Evolutionary conservation across 2,329 filamentous ascomycete genomes (phyloP).

Genomic region (Aureobasidium sp.): DNA sequence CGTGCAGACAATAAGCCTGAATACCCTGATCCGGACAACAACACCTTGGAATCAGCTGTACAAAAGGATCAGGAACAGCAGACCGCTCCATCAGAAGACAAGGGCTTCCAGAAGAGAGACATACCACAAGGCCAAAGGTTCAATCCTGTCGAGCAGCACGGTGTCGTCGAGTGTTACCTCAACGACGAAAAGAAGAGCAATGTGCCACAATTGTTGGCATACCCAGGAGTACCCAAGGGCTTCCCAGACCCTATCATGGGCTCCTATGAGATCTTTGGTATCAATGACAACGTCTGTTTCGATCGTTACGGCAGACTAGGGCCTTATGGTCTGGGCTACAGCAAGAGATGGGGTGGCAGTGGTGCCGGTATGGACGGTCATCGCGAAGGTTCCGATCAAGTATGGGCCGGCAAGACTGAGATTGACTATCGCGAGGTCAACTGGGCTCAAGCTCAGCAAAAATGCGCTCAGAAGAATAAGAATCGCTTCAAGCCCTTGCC

Average conservation of each 20-base stretch:
- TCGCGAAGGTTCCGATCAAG: constrained; percentile 78
- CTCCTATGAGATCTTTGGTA: constrained; percentile 82
- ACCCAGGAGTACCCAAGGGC: constrained; percentile 80
- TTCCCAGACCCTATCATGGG: constrained; percentile 89
- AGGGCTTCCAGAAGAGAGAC: constrained; percentile 36
- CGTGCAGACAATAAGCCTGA: constrained; percentile 77
- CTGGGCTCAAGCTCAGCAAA: constrained; percentile 82
- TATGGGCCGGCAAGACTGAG: constrained; percentile 76
- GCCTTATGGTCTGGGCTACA: constrained; percentile 92
- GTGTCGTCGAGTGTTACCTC: constrained; percentile 81
- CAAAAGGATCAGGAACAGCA: constrained; percentile 36
- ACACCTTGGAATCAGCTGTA: constrained; percentile 51
- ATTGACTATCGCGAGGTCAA: constrained; percentile 82
- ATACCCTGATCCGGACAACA: constrained; percentile 76
- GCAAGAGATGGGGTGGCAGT: constrained; percentile 77
- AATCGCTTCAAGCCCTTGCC: constrained; percentile 66
- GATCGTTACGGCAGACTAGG: constrained; percentile 91
- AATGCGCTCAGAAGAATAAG: constrained; percentile 76
- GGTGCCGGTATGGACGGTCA: constrained; percentile 90
- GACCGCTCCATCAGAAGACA: constrained; percentile 29
- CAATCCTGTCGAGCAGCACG: constrained; percentile 71
- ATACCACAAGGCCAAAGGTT: constrained; percentile 52
- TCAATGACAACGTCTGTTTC: constrained; percentile 91
- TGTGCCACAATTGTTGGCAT: constrained; percentile 77
- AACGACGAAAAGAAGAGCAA: constrained; percentile 71